phyloP scores from a whole-genome alignment of 352 stramenopile species.

The Poterioochromonas sp. region DNA sequence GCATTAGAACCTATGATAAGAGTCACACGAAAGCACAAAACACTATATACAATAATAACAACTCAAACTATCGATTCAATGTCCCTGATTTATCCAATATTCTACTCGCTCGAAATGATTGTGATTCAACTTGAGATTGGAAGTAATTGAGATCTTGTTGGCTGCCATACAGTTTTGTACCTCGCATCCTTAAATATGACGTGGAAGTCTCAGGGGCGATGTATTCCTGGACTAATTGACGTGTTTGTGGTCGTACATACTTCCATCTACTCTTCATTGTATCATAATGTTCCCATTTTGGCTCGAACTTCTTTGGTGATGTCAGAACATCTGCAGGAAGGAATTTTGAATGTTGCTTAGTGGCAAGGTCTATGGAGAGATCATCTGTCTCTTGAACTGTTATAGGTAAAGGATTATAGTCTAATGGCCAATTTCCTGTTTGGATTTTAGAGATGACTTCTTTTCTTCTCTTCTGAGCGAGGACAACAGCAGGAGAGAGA shows the following conservation, averaged over 20 bases:
- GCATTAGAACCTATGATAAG: too few species aligned
- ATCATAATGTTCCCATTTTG: conserved; percentile 20
- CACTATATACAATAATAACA: too few species aligned
- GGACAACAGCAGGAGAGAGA: background rate
- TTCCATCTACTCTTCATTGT: background rate
- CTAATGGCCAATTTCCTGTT: background rate
- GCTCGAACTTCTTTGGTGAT: too few species aligned
- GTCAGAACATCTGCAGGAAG: too few species aligned
- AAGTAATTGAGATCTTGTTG: background rate
- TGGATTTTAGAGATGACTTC: background rate
- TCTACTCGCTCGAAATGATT: too few species aligned
- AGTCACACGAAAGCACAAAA: too few species aligned
- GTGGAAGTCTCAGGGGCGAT: background rate
- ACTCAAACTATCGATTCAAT: too few species aligned
- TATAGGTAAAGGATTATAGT: background rate
- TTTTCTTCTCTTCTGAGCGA: background rate
- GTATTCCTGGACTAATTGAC: background rate
- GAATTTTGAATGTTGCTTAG: background rate
- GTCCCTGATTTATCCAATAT: too few species aligned
- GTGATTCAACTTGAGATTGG: background rate
- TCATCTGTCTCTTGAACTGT: background rate
- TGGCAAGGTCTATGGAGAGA: background rate
- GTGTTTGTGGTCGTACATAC: conserved; percentile 4
- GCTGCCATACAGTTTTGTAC: background rate
- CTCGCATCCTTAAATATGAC: background rate